These are phyloP conservation scores for Cryptosporidium meleagridis DNA, from an alignment of 169 alveolate species.

Conservation along the genomic window DNA sequence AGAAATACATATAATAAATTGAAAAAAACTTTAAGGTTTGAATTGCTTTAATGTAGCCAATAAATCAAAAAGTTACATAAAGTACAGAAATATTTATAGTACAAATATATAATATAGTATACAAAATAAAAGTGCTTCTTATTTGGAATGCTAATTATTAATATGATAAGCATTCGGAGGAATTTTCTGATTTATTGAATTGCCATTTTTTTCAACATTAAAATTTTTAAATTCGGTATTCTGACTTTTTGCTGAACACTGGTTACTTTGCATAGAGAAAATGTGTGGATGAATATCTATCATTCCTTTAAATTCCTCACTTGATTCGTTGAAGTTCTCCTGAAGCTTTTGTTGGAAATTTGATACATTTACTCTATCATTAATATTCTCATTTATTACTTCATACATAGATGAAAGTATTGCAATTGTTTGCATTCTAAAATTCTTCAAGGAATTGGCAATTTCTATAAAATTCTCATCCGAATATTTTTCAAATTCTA, in stretches of 20 bases:
- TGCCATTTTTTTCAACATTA: background rate
- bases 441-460: conserved; percentile 32
- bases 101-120: background rate
- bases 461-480: conserved; percentile 46
- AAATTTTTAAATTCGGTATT: background rate
- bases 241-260: background rate
- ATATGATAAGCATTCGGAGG: conserved; percentile 69
- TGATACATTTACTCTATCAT: background rate
- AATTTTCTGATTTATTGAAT: background rate
- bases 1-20: background rate
- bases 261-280: background rate
- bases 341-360: conserved; percentile 25
- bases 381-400: background rate
- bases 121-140: background rate
- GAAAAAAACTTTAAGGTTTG: background rate
- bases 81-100: background rate
- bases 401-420: conserved; percentile 39
- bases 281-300: background rate
- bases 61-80: background rate
- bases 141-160: background rate
- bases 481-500: conserved; percentile 60
- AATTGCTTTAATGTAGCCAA: conserved; percentile 13
- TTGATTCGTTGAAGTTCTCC: conserved; percentile 6
- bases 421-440: conserved; percentile 40
- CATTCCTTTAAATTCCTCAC: background rate